These are phyloP conservation scores for Prunus armeniaca DNA, from an alignment of 306 rosid species.

Conservation along the genomic window DNA sequence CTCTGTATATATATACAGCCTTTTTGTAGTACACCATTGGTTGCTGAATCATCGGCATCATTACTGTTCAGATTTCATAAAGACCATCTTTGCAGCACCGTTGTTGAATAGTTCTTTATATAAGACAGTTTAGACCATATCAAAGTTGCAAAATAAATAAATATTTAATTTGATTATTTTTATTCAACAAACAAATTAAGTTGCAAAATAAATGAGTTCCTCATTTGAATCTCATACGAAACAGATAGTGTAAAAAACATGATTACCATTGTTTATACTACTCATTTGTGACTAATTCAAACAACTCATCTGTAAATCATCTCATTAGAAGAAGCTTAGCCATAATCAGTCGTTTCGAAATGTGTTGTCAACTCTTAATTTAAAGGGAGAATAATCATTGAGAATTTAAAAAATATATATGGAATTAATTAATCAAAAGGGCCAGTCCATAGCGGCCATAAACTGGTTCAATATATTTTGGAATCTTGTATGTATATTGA, in stretches of 20 bases:
- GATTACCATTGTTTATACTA: background rate
- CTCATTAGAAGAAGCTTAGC: background rate
- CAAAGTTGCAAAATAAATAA: background rate
- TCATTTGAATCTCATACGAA: background rate
- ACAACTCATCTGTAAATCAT: background rate
- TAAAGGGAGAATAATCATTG: background rate
- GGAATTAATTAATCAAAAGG: background rate
- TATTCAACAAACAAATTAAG: too few species aligned
- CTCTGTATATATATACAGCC: background rate
- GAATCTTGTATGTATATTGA: background rate
- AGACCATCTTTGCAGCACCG: background rate
- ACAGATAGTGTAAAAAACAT: background rate
- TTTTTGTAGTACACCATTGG: background rate
- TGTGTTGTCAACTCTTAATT: background rate
- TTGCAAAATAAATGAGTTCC: background rate
- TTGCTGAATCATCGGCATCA: background rate
- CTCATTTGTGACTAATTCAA: constrained; percentile 2
- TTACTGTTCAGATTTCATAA: background rate
- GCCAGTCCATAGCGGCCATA: background rate
- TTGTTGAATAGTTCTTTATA: background rate
- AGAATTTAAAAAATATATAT: background rate
- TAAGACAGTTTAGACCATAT: background rate
- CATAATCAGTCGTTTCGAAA: background rate
- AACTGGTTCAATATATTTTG: background rate
- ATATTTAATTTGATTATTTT: too few species aligned